phyloP scores from a whole-genome alignment of 805 yeast genomes.

The Candida tallmaniae region DNA sequence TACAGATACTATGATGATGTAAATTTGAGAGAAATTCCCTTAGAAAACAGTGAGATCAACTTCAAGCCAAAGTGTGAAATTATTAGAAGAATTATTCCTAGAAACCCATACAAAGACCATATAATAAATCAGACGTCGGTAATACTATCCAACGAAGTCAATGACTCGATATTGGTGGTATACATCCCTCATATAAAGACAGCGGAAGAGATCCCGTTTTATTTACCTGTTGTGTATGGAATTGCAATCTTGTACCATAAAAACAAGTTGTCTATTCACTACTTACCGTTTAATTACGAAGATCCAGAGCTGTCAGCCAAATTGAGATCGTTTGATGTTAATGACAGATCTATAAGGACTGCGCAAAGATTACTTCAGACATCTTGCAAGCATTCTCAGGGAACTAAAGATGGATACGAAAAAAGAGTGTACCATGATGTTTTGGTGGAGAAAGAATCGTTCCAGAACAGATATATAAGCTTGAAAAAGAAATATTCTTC shows the following conservation, averaged over 20 bases:
- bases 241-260: conserved; percentile 62
- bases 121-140: conserved; percentile 83
- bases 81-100: conserved; percentile 84
- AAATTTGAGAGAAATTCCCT: conserved; percentile 25
- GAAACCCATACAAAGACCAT: conserved; percentile 83
- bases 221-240: conserved; percentile 79
- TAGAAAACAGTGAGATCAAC: conserved; percentile 15
- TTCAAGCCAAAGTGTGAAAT: conserved; percentile 43
- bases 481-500: conserved; percentile 82
- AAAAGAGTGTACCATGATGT: conserved; percentile 86
- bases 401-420: conserved; percentile 78
- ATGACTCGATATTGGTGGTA: conserved; percentile 50
- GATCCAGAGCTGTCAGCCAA: conserved; percentile 11
- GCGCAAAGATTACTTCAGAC: conserved; percentile 78
- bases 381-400: conserved; percentile 76
- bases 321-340: conserved; percentile 31
- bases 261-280: conserved; percentile 62
- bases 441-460: conserved; percentile 75
- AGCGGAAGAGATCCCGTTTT: conserved; percentile 70
- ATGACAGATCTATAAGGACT: conserved; percentile 71
- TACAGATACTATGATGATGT: conserved; percentile 33
- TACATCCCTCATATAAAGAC: conserved; percentile 72
- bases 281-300: conserved; percentile 51
- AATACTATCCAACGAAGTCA: conserved; percentile 24
- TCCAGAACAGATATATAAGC: conserved; percentile 76